These are phyloP conservation scores for Capronia epimyces DNA, from an alignment of 2,329 filamentous ascomycete genomes.

Conservation along the genomic window DNA sequence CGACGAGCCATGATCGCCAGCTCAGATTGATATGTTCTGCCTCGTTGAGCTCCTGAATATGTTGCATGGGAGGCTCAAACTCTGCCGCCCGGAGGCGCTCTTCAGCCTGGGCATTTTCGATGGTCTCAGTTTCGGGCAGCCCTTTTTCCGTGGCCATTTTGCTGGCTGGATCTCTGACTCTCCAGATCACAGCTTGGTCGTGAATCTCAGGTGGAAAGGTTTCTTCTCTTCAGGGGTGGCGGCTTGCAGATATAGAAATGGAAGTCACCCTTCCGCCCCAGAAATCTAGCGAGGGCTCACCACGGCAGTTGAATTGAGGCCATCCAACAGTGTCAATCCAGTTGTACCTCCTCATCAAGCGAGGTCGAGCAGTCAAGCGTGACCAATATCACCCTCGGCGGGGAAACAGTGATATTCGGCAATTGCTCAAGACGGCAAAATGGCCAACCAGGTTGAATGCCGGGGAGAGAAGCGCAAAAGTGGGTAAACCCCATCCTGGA, in stretches of 20 bases:
- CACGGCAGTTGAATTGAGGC: conserved; percentile 20
- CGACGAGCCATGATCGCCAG: conserved; percentile 52
- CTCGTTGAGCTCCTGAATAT: conserved; percentile 20
- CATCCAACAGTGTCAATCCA: conserved; percentile 8
- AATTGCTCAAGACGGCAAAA: conserved; percentile 3
- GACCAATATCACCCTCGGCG: conserved; percentile 1
- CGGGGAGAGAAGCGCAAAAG: background rate
- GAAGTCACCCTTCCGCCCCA: background rate
- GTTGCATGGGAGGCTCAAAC: conserved; percentile 21
- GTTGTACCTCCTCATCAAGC: conserved; percentile 8
- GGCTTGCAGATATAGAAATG: background rate
- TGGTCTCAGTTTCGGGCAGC: conserved; percentile 13
- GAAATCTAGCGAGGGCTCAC: conserved; percentile 2
- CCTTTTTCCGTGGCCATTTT: conserved; percentile 20
- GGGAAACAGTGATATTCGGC: background rate
- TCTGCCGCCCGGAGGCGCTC: conserved; percentile 16
- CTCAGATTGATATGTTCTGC: conserved; percentile 45
- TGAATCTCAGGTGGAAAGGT: background rate
- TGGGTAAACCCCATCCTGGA: conserved; percentile 11
- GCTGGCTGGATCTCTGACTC: background rate
- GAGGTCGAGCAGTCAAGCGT: background rate
- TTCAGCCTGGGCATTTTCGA: conserved; percentile 14
- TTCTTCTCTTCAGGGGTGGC: background rate
- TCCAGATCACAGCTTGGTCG: too few species aligned
- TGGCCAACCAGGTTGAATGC: background rate